Percentiles rank a stretch among this genome's conserved stretches.
Evolutionary conservation across 345 rosid species (phyloP).

Genomic region (Salix arbutifolia): DNA sequence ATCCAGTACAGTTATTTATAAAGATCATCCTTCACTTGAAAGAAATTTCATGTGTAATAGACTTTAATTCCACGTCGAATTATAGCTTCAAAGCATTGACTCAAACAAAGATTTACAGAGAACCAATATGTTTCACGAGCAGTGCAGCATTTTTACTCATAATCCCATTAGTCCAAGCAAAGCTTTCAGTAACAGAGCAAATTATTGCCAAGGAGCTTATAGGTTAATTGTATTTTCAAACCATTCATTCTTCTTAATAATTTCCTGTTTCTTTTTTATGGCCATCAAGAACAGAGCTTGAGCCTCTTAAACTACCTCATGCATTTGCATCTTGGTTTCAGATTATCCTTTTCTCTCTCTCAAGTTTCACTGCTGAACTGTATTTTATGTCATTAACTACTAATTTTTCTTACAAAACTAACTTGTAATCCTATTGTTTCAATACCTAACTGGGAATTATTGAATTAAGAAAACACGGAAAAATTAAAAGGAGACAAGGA

Average conservation of each 20-base stretch:
- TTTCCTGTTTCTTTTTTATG: not conserved
- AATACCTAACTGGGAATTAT: not conserved
- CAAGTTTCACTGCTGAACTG: not conserved
- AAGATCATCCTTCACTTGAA: no score
- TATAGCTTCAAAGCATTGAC: no score
- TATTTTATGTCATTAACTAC: not conserved
- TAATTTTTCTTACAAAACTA: not conserved
- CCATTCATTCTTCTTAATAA: not conserved
- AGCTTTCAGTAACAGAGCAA: no score
- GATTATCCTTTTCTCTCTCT: not conserved
- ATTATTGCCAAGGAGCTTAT: no score
- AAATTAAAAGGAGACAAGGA: not conserved
- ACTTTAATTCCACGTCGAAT: no score
- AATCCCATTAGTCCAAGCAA: no score
- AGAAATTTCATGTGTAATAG: no score
- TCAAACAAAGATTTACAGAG: no score
- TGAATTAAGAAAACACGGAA: not conserved
- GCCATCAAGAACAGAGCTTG: not conserved
- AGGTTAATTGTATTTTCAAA: not conserved
- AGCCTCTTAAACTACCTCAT: not conserved
- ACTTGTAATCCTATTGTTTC: not conserved
- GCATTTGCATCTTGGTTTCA: slow-evolving; percentile 4
- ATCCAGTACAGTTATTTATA: no score
- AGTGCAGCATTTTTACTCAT: no score
- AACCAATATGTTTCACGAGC: no score